Evolutionary conservation across 1,284 basidiomycete species (phyloP), one percentile per base, ranked within the genome.

Genomic region (Rhodotorula mucilaginosa): DNA sequence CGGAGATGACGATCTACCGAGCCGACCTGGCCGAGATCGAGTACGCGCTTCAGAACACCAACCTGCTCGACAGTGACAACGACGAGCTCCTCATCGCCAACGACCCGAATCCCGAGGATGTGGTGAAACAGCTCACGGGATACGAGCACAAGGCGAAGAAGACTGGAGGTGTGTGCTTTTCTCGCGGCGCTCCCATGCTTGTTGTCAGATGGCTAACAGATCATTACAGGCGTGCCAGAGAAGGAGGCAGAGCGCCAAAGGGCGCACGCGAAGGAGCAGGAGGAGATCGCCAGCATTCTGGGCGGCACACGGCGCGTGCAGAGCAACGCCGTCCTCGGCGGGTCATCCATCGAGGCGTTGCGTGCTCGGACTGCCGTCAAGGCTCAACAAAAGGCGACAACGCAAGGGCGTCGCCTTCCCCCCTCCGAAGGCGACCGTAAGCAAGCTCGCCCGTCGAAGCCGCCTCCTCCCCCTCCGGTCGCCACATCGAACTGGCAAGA

Each of bases 1-100:
- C 71, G 18, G 64, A 69, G 46, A 72, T 64, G 66, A 29, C 68
- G 16, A 74, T 74, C 54, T 59, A 66, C 46, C 60, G 47, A 26
- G 65, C 65, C 54, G 49, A 72, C 58, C 56, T 72, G 23, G 61
- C 57, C 26, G 67, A 69, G 34, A 51, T 64, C 44, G 68, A 67
- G 23, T 67, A 65, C 47, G 60, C 68, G 13, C 26, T 60, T 7
- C 54, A 23, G 46, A 68, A 58, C 39, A 13, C 60, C 56, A 31
- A n/a, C 34, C 7, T 68, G 49, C 39, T 52, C 60, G 67, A 65
- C 13, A 46, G 56, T 7, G 65, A 60, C 12, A 68, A 63, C 46
- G 48, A 58, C 31, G 44, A 62, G 18, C 23, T 26, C 26, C 29
- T 21, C 5, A 57, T 63, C 16, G 21, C 58, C 23, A 62, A 66